Evolutionary conservation across 2,329 filamentous ascomycete genomes (phyloP), one percentile per base, ranked within the genome.

Genomic region (Emmonsia crescens): DNA sequence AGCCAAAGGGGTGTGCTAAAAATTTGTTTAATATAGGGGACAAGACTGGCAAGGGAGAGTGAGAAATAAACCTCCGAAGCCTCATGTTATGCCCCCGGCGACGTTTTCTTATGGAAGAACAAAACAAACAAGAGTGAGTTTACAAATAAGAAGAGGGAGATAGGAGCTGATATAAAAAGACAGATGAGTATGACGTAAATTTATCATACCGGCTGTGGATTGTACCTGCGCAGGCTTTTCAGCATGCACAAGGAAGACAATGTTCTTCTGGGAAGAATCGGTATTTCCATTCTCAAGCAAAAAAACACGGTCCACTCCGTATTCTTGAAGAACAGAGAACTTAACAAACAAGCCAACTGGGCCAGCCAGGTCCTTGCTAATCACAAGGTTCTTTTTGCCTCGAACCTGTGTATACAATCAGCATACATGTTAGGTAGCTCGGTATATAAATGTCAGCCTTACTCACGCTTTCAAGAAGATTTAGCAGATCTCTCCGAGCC

Each of bases 301-400:
- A 80, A 97, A 99, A 67, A 96, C 90, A 75, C 96, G 96, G 76
- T 97, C 92, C 68, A 99, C 92, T 36, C 95, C 95, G 78, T 97
- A 96, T 71, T 99, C 94, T 73, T 97, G 91, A 19, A 96, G 83
- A 10, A 89, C 93, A 27, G 93, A 93, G 71, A 96, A 96, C 75
- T 96, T 96, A 77, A 96, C 91, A 67, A 99, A 88, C 63, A 93
- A 83, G 63, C 92, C 91, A 68, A 99, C 83, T 36, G 92, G 90
- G 29, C 93, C 94, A 67, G 93, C 91, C 68, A 99, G 82, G 69
- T 87, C 87, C 75, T 89, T 89, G 74, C 97, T 93, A 72, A 99
- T 88, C 59, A 99, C 89, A 64, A 99, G 81, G 72, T 96, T 97
- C 82, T 99, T 99, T 84, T 97, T 99, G 68, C 95, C 95, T 73